phyloP scores from a whole-genome alignment of 2,329 filamentous ascomycete genomes.

The Xylariales sp. region DNA sequence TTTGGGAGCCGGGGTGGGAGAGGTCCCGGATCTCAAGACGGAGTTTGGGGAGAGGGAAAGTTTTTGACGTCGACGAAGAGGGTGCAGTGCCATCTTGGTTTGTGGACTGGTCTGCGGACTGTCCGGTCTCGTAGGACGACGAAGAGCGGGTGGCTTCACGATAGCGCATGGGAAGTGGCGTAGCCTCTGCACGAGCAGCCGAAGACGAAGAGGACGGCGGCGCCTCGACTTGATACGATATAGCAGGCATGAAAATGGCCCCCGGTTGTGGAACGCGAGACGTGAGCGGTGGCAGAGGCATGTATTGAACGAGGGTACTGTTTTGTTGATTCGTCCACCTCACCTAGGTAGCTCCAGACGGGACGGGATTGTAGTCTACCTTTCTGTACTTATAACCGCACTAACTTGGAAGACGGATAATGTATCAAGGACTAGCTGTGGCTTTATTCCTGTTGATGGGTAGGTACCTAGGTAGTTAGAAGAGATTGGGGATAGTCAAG shows the following conservation, averaged over 20 bases:
- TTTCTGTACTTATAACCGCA: too few species aligned
- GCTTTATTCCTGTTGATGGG: too few species aligned
- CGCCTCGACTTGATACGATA: slow-evolving; percentile 20
- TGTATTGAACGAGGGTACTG: too few species aligned
- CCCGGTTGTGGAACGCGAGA: slow-evolving; percentile 26
- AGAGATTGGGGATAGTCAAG: too few species aligned
- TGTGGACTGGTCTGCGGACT: slow-evolving; percentile 8
- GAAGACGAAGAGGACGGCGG: slow-evolving; percentile 12
- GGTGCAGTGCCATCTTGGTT: slow-evolving; percentile 5
- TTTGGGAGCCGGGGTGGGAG: slow-evolving; percentile 51
- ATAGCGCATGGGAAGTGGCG: slow-evolving; percentile 14
- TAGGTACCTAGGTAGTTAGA: too few species aligned
- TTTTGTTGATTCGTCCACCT: too few species aligned
- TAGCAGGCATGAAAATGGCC: slow-evolving; percentile 28
- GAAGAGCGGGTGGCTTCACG: not conserved
- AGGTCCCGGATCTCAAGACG: slow-evolving; percentile 57
- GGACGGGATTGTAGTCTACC: too few species aligned
- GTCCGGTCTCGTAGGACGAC: not conserved
- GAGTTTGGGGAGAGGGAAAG: slow-evolving; percentile 50
- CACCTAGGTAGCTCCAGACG: too few species aligned
- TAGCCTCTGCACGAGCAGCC: slow-evolving; percentile 11
- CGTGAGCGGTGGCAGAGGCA: slow-evolving; percentile 27
- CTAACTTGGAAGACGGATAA: too few species aligned
- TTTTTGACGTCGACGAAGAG: too few species aligned
- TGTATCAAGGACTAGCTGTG: too few species aligned